A percentile compares a stretch with the other conserved stretches of the same genome.
phyloP scores from a whole-genome alignment of 108 stramenopile species.

The Cyclotella sp. region DNA sequence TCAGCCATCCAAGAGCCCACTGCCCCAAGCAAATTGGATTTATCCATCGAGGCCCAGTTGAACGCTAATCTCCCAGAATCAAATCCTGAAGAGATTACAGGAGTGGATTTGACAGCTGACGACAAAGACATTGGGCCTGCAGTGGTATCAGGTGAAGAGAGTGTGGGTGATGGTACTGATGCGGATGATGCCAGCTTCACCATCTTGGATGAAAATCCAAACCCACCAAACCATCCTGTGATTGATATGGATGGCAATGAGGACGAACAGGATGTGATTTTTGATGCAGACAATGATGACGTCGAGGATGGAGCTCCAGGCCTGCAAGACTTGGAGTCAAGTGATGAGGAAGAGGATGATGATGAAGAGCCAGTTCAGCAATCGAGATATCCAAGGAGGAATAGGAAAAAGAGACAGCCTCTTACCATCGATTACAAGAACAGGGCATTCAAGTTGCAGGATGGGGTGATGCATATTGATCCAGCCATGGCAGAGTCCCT shows the following conservation, averaged over 20 bases:
- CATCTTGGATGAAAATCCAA: neutral
- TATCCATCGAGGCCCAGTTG: neutral
- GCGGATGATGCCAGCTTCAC: conserved; percentile 13
- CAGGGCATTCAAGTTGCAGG: neutral
- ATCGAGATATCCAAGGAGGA: neutral
- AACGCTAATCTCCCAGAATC: conserved; percentile 11
- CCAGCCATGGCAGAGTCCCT: neutral
- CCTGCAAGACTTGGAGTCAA: no score
- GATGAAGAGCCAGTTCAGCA: neutral
- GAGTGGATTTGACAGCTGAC: conserved; percentile 21
- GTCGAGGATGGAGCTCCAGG: neutral
- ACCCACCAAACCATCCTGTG: neutral
- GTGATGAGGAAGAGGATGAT: neutral
- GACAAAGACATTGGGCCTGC: conserved; percentile 4
- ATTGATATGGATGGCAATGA: neutral
- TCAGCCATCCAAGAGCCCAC: neutral
- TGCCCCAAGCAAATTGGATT: neutral
- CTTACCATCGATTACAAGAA: neutral
- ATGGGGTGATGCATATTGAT: conserved; percentile 2
- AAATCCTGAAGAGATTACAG: conserved; percentile 30
- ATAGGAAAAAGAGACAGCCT: neutral
- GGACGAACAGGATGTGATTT: conserved; percentile 10
- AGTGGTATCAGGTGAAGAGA: neutral
- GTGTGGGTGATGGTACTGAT: neutral
- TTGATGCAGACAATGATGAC: neutral